Base-by-base conservation (phyloP, 2,329 filamentous ascomycete genomes). In the Hirsutella thompsonii region DNA sequence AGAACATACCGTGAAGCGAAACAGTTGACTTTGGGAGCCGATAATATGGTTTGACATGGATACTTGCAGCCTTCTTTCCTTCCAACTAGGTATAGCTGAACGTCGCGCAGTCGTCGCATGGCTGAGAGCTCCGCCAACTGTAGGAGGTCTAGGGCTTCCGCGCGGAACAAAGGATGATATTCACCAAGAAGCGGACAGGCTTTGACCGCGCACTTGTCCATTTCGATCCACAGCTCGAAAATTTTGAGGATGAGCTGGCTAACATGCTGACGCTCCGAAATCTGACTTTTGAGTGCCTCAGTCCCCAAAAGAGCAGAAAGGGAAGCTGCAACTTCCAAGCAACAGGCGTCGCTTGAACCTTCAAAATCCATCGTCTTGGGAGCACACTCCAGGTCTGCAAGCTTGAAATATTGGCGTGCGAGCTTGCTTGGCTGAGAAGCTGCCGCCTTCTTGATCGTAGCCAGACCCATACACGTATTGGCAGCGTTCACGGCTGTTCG, bases 221-320 rank as follows among this genome's bases (percentile, higher is more conserved):
- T 44, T 4, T 37, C 32, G 32, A 45, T 36, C 44, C 45, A 50
- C 2, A 50, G 38, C 8, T 44, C 44, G 16, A 50, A 45, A 8
- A 48, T 16, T 6, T 37, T 40, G 14, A 50, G 45, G 5, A 46
- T n/a, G 14, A 44, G 46, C 4, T 29, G 18, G 19, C 46, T 48
- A 19, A 44, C 33, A 10, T 43, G 44, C 11, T 30, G 14, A 5
- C 44, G 35, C 19, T 48, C 38, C 4, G 36, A 40, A 20, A 35
- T 16, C 14, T 44, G 38, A 1, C 14, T 9, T 13, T 16, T 6
- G 3, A 28, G 5, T 9, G 21, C 18, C 13, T 29, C n/a, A 13
- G 34, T 16, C 3, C 10, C 28, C 8, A 41, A 21, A 11, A 41
- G 33, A 8, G 18, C 8, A 13, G 6, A 20, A n/a, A 41, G 18